A percentile compares a stretch with the other conserved stretches of the same genome.
These are phyloP conservation scores for Lodderomyces parapsilosis DNA, from an alignment of 1,139 yeast genomes.

Conservation along the genomic window DNA sequence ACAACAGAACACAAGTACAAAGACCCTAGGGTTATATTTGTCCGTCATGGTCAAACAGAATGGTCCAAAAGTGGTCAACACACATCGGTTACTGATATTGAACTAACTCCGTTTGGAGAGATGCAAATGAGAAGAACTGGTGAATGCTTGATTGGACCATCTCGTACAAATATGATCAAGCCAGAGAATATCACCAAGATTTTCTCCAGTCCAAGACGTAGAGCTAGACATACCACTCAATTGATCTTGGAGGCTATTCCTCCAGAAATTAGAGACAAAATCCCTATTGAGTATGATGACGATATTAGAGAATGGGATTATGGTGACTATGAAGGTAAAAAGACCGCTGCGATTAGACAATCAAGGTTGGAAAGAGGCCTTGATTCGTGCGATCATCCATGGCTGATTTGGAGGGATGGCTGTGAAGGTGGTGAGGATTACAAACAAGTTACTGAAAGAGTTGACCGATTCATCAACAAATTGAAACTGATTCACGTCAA, in stretches of 20 bases:
- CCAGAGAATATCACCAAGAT: constrained; percentile 63
- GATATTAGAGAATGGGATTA: constrained; percentile 92
- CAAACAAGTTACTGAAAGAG: constrained; percentile 60
- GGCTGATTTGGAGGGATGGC: constrained; percentile 92
- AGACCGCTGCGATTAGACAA: constrained; percentile 62
- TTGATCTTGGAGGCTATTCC: constrained; percentile 51
- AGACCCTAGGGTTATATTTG: constrained; percentile 73
- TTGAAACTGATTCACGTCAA: constrained; percentile 61
- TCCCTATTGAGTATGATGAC: constrained; percentile 55
- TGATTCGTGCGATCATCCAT: constrained; percentile 41
- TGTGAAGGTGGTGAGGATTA: constrained; percentile 87
- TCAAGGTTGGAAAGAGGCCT: constrained; percentile 63
- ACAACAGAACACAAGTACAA: not conserved
- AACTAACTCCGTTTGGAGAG: constrained; percentile 75
- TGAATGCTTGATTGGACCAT: constrained; percentile 57
- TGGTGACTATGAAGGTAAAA: constrained; percentile 89
- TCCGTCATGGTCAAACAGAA: constrained; percentile 90
- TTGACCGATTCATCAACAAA: constrained; percentile 65
- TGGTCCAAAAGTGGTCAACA: constrained; percentile 95
- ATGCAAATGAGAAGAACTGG: constrained; percentile 77
- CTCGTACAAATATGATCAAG: constrained; percentile 55
- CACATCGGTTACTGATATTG: constrained; percentile 81
- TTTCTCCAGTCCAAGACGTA: constrained; percentile 73
- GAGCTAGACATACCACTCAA: constrained; percentile 76
- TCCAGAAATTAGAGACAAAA: constrained; percentile 42